Evolutionary conservation across 768 basidiomycete genomes (phyloP).

Genomic region (Lentinula lateritia): DNA sequence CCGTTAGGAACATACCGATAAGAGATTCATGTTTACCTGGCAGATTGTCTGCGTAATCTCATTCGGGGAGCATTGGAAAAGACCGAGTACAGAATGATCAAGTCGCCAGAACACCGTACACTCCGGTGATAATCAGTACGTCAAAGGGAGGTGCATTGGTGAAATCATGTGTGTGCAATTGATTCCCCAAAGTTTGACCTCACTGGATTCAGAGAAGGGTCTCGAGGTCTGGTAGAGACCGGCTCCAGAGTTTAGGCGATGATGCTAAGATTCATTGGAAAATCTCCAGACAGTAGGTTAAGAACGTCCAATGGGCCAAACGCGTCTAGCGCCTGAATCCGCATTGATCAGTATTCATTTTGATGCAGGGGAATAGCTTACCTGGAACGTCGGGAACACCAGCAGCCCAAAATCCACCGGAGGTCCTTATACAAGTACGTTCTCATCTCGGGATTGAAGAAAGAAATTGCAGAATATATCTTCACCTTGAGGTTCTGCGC

Average conservation of each 20-base stretch:
- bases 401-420: neutral
- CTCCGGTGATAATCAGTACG: slow-evolving; percentile 28
- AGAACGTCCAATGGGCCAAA: slow-evolving; percentile 31
- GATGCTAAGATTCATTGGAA: slow-evolving; percentile 19
- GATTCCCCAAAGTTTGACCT: slow-evolving; percentile 24
- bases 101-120: slow-evolving; percentile 20
- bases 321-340: slow-evolving; percentile 26
- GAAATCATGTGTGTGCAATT: slow-evolving; percentile 37
- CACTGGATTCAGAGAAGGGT: slow-evolving; percentile 5
- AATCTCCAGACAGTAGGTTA: slow-evolving; percentile 21
- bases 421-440: neutral
- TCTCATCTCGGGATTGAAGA: neutral
- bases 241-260: slow-evolving; percentile 26
- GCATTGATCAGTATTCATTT: neutral
- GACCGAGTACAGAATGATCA: too few relatives aligned
- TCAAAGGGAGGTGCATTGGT: slow-evolving; percentile 27
- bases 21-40: too few relatives aligned
- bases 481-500: too few relatives aligned
- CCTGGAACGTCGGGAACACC: slow-evolving; percentile 17
- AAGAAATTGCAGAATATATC: too few relatives aligned
- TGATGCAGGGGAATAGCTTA: neutral
- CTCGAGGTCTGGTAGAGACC: slow-evolving; percentile 22
- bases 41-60: too few relatives aligned
- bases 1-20: too few relatives aligned
- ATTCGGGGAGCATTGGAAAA: too few relatives aligned